These are phyloP conservation scores for Picochlorum sp. DNA, from an alignment of 139 green algal species.

Conservation along the genomic window DNA sequence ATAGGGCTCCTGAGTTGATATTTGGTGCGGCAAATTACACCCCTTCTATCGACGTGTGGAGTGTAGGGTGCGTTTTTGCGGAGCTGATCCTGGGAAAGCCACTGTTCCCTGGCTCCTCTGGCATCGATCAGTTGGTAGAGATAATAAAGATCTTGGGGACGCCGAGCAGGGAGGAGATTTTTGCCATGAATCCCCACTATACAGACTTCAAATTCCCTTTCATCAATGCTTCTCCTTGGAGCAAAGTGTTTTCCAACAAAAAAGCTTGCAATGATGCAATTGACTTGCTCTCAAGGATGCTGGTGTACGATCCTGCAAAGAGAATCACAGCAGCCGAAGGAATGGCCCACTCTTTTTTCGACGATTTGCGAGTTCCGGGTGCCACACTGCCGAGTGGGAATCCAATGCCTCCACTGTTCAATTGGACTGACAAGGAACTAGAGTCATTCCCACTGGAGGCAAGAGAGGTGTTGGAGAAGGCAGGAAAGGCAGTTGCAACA, in stretches of 20 bases:
- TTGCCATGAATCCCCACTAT: constrained; percentile 99
- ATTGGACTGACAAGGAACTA: constrained; percentile 82
- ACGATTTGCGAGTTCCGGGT: constrained; percentile 80
- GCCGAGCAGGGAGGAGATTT: constrained; percentile 90
- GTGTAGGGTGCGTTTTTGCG: constrained; percentile 93
- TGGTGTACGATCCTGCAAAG: constrained; percentile 83
- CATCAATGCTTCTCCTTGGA: constrained; percentile 94
- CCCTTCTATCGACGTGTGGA: constrained; percentile 94
- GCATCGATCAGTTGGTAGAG: constrained; percentile 99
- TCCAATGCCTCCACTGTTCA: constrained; percentile 79
- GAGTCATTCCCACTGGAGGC: constrained; percentile 48
- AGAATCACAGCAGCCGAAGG: constrained; percentile 60
- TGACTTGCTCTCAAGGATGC: constrained; percentile 66
- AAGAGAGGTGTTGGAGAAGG: constrained; percentile 10
- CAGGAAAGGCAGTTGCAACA: background rate
- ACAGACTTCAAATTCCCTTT: constrained; percentile 98
- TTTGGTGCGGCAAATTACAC: constrained; percentile 99
- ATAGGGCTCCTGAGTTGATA: constrained; percentile 96
- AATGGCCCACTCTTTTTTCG: constrained; percentile 92
- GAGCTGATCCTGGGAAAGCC: constrained; percentile 93
- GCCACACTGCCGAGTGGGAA: constrained; percentile 73
- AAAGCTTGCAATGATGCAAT: constrained; percentile 82
- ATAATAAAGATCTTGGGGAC: constrained; percentile 99
- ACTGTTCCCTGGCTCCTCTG: constrained; percentile 84
- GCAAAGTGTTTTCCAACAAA: constrained; percentile 89